phyloP scores from a whole-genome alignment of 2,329 filamentous ascomycete genomes.

The Sporothrix humicola region DNA sequence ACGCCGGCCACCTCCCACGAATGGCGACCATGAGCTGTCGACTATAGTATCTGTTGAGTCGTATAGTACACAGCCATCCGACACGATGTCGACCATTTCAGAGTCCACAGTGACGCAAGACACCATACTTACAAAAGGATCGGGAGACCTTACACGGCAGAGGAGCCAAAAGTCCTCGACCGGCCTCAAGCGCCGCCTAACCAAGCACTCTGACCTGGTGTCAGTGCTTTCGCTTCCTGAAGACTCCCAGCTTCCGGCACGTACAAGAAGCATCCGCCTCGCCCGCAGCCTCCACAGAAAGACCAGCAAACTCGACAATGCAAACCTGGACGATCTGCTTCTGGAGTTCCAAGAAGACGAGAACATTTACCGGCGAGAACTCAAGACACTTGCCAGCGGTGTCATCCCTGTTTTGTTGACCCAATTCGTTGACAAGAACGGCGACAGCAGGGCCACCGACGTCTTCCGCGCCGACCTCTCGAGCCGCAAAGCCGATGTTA shows the following conservation, averaged over 20 bases:
- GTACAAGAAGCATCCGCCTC: constrained; percentile 73
- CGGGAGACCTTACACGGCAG: constrained; percentile 53
- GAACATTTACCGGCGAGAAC: constrained; percentile 82
- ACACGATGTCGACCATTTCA: constrained; percentile 57
- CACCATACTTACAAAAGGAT: constrained; percentile 56
- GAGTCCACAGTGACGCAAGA: constrained; percentile 61
- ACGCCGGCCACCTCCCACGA: constrained; percentile 57
- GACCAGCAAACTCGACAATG: constrained; percentile 67
- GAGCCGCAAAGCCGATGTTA: constrained; percentile 60
- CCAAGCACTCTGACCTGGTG: constrained; percentile 91
- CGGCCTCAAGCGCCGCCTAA: constrained; percentile 74
- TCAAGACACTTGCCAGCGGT: constrained; percentile 91
- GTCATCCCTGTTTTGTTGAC: constrained; percentile 91
- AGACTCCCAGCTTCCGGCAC: constrained; percentile 59
- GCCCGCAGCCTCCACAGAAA: constrained; percentile 78
- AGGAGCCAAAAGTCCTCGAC: constrained; percentile 53
- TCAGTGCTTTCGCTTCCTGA: constrained; percentile 76
- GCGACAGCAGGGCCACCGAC: constrained; percentile 63
- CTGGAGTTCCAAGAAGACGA: constrained; percentile 84
- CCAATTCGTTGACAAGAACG: constrained; percentile 76
- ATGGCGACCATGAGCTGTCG: constrained; percentile 60
- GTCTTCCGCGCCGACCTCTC: constrained; percentile 67
- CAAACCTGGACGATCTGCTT: constrained; percentile 77
- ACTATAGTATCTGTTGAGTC: constrained; percentile 62
- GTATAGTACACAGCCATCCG: constrained; percentile 54